These are phyloP conservation scores for Pseudocercospora musae DNA, from an alignment of 2,329 filamentous ascomycete species.

Conservation along the genomic window DNA sequence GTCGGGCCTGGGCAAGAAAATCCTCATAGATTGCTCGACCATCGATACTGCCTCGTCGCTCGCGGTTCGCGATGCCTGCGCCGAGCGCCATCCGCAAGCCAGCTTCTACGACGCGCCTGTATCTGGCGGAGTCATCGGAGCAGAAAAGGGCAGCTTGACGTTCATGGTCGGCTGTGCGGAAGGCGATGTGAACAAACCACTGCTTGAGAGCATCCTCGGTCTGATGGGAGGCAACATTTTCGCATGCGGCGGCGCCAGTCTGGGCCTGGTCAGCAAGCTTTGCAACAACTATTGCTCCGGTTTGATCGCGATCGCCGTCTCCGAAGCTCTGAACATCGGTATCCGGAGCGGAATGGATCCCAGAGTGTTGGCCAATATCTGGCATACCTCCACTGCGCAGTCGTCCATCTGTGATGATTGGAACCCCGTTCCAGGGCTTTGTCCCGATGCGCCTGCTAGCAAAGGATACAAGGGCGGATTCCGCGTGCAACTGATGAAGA, in stretches of 20 bases:
- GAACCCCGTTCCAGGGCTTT: constrained; percentile 52
- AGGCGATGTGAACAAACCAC: constrained; percentile 43
- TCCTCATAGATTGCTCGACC: constrained; percentile 55
- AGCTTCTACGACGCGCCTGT: constrained; percentile 54
- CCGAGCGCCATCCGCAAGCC: constrained; percentile 39
- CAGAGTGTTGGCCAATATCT: constrained; percentile 51
- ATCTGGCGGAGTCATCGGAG: constrained; percentile 53
- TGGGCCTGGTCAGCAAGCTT: constrained; percentile 58
- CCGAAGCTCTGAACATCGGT: constrained; percentile 60
- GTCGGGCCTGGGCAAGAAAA: constrained; percentile 42
- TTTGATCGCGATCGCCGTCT: constrained; percentile 56
- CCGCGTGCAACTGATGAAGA: constrained; percentile 58
- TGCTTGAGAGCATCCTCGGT: constrained; percentile 44
- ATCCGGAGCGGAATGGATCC: constrained; percentile 58
- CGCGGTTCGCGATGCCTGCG: constrained; percentile 42
- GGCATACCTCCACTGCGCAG: constrained; percentile 51
- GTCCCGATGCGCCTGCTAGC: constrained; percentile 46
- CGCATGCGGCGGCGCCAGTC: constrained; percentile 54
- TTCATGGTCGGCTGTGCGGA: constrained; percentile 55
- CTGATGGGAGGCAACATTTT: constrained; percentile 56
- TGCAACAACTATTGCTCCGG: constrained; percentile 61
- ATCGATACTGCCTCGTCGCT: constrained; percentile 54
- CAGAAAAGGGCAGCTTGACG: constrained; percentile 50
- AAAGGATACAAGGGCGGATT: constrained; percentile 55
- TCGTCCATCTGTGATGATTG: constrained; percentile 52